Percentiles rank a stretch among this genome's conserved stretches.
These are phyloP conservation scores for Cercospora zeae-maydis DNA, from an alignment of 2,329 filamentous ascomycete species.

Conservation along the genomic window DNA sequence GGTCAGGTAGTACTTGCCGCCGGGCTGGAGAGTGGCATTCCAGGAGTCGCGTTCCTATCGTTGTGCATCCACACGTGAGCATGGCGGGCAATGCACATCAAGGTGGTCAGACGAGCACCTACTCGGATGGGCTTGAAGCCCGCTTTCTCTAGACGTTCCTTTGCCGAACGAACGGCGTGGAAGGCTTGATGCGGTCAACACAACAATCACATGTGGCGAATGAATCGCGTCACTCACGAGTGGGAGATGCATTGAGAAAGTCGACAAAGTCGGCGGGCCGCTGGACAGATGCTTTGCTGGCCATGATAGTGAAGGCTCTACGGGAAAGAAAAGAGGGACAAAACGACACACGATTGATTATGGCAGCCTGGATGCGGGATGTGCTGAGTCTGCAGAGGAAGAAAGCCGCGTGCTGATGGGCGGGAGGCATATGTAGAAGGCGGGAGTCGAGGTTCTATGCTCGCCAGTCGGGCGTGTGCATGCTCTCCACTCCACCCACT, in stretches of 20 bases:
- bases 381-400: neutral
- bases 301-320: constrained; percentile 28
- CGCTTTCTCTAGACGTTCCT: constrained; percentile 70
- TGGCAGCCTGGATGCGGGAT: neutral
- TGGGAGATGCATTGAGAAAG: constrained; percentile 92
- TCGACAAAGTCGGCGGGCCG: constrained; percentile 78
- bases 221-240: constrained; percentile 60
- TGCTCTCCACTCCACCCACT: neutral
- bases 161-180: constrained; percentile 81
- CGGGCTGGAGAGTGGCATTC: constrained; percentile 72
- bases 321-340: neutral
- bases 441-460: neutral
- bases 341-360: neutral
- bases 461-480: neutral
- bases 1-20: constrained; percentile 94
- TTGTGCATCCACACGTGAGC: neutral
- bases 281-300: constrained; percentile 38
- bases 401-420: neutral
- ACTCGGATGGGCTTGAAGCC: constrained; percentile 83
- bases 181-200: constrained; percentile 60
- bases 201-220: neutral
- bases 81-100: neutral
- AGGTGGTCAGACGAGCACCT: constrained; percentile 9
- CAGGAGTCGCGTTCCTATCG: constrained; percentile 78
- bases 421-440: neutral